A percentile compares a stretch with the other conserved stretches of the same genome.
Evolutionary conservation across 208 protist genomes (phyloP).

Genomic region (Leptomonas pyrrhocoris): DNA sequence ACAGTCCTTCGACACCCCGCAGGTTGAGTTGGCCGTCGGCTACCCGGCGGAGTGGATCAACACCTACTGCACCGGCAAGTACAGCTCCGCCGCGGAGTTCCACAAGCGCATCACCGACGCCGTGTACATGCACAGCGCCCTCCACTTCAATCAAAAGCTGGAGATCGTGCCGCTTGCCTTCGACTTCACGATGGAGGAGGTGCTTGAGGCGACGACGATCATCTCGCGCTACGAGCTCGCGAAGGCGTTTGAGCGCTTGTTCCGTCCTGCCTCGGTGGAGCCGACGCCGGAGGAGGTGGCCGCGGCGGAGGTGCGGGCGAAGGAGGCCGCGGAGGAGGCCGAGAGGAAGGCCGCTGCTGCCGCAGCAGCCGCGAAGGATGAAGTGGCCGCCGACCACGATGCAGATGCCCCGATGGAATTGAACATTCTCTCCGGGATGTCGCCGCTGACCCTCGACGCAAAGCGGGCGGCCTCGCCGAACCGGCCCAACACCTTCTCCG

Average conservation of each 20-base stretch:
- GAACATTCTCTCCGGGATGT: slow-evolving; percentile 6
- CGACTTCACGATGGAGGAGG: slow-evolving; percentile 75
- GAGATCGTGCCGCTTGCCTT: slow-evolving; percentile 85
- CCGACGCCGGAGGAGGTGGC: slow-evolving; percentile 18
- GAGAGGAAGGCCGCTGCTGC: slow-evolving; percentile 1
- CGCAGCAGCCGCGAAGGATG: not conserved
- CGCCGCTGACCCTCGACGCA: slow-evolving; percentile 4
- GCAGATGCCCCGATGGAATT: not conserved
- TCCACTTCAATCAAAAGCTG: slow-evolving; percentile 71
- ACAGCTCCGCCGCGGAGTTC: slow-evolving; percentile 69
- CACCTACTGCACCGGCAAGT: slow-evolving; percentile 50
- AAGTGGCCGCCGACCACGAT: not conserved
- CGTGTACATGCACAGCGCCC: slow-evolving; percentile 62
- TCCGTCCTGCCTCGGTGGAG: slow-evolving; percentile 22
- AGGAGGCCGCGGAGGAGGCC: not conserved
- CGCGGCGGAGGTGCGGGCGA: not conserved
- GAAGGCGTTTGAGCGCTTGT: slow-evolving; percentile 61
- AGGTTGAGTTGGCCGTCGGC: slow-evolving; percentile 79
- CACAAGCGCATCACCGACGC: slow-evolving; percentile 64
- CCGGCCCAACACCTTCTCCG: slow-evolving; percentile 30
- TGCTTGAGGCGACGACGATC: slow-evolving; percentile 61
- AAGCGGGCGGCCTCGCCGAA: slow-evolving; percentile 24
- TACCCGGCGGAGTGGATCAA: slow-evolving; percentile 90
- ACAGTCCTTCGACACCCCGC: slow-evolving; percentile 37
- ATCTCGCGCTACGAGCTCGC: slow-evolving; percentile 80